Evolutionary conservation across 495 filamentous ascomycete species (phyloP).

Genomic region (Annulohypoxylon nitens): DNA sequence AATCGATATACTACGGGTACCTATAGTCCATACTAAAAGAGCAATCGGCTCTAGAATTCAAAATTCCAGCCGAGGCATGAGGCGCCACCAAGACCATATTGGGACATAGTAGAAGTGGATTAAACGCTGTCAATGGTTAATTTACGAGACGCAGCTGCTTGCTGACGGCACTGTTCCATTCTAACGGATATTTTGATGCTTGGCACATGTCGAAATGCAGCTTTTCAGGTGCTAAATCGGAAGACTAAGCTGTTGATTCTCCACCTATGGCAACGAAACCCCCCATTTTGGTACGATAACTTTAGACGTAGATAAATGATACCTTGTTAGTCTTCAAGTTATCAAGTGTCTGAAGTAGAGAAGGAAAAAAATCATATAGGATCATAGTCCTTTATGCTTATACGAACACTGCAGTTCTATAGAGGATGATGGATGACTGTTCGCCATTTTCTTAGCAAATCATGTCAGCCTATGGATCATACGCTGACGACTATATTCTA

Average conservation of each 20-base stretch:
- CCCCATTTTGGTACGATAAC: constrained; percentile 7
- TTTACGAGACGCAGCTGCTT: constrained; percentile 47
- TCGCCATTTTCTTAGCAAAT: constrained; percentile 9
- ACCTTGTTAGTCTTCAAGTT: background rate
- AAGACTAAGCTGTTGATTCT: constrained; percentile 28
- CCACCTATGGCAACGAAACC: constrained; percentile 24
- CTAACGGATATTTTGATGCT: constrained; percentile 37
- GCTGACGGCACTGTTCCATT: constrained; percentile 45
- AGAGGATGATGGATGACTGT: background rate
- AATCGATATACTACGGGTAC: constrained; percentile 33
- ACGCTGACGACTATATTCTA: background rate
- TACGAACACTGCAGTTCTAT: background rate
- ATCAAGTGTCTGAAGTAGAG: background rate
- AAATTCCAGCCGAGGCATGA: constrained; percentile 24
- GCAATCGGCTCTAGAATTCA: constrained; percentile 21
- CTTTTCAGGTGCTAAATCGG: constrained; percentile 19
- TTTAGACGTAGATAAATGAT: constrained; percentile 13
- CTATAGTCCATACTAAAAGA: constrained; percentile 16
- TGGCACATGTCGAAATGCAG: constrained; percentile 27
- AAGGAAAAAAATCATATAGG: background rate
- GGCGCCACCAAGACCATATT: constrained; percentile 33
- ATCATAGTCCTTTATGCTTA: background rate
- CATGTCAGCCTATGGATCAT: constrained; percentile 26
- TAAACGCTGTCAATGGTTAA: constrained; percentile 43
- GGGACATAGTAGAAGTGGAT: constrained; percentile 34